These are phyloP conservation scores for Paramyrothecium roridum DNA, from an alignment of 2,329 filamentous ascomycete genomes.

Conservation along the genomic window DNA sequence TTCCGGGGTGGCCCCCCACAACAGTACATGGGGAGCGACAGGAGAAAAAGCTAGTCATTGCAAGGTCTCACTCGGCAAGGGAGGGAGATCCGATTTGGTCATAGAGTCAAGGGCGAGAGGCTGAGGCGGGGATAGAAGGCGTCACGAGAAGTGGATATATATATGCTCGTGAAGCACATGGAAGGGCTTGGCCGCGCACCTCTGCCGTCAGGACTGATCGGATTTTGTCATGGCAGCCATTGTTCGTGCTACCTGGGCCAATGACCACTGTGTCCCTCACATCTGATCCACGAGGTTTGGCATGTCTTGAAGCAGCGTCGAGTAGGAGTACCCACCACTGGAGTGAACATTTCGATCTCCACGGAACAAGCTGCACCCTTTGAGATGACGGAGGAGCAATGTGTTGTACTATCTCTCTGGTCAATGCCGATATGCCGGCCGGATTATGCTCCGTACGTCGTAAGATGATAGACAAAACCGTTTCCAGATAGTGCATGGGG, in stretches of 20 bases:
- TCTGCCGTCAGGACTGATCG: not conserved
- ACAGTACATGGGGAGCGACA: conserved; percentile 2
- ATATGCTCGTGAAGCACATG: not conserved
- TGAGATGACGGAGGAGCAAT: too few relatives aligned
- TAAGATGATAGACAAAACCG: too few relatives aligned
- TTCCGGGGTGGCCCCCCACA: not conserved
- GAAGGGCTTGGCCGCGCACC: not conserved
- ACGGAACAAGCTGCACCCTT: too few relatives aligned
- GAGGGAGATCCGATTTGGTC: conserved; percentile 16
- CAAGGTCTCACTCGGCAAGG: conserved; percentile 22
- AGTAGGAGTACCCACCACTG: not conserved
- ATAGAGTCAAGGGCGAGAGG: conserved; percentile 2
- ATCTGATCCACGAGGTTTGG: not conserved
- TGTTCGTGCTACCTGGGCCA: not conserved
- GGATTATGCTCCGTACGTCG: too few relatives aligned
- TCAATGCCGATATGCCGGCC: too few relatives aligned
- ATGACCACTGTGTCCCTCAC: not conserved
- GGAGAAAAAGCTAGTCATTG: conserved; percentile 5
- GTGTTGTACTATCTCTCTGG: too few relatives aligned
- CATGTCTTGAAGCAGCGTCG: not conserved
- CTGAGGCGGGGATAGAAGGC: not conserved
- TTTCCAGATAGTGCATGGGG: too few relatives aligned
- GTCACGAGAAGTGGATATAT: conserved; percentile 3
- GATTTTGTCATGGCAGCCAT: not conserved
- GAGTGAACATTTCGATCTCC: not conserved